Percentiles rank a stretch among this genome's conserved stretches.
These are phyloP conservation scores for Fraxinus anomala DNA, from an alignment of 257 asterid genomes.

Conservation along the genomic window DNA sequence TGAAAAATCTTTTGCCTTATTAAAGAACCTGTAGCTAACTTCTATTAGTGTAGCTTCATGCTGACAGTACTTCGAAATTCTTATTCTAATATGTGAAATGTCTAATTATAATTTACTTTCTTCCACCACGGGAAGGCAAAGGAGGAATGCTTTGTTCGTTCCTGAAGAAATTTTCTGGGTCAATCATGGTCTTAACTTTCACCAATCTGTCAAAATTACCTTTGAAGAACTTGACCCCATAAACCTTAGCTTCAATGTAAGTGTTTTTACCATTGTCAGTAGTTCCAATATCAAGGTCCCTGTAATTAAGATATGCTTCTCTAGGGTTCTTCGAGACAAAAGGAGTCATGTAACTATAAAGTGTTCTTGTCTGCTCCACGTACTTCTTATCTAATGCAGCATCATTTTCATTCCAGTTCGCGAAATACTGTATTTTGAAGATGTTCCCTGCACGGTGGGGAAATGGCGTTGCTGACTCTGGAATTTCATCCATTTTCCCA, in stretches of 20 bases:
- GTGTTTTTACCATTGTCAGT: conserved; percentile 22
- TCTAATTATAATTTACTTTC: neutral
- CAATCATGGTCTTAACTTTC: conserved; percentile 35
- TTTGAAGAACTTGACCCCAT: conserved; percentile 43
- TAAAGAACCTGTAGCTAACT: no score
- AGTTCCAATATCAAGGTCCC: conserved; percentile 47
- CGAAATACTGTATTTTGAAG: conserved; percentile 43
- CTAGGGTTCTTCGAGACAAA: conserved; percentile 46
- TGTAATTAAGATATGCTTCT: conserved; percentile 42
- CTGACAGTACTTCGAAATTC: neutral
- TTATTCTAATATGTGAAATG: neutral
- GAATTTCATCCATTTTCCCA: conserved; percentile 37
- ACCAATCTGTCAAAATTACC: conserved; percentile 46
- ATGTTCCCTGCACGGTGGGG: conserved; percentile 46
- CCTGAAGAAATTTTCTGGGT: conserved; percentile 45
- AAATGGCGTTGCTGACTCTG: conserved; percentile 31
- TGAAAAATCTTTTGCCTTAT: neutral
- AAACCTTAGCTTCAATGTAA: conserved; percentile 33
- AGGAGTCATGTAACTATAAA: conserved; percentile 39
- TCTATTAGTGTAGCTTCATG: neutral
- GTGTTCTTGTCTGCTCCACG: conserved; percentile 18
- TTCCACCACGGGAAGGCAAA: neutral
- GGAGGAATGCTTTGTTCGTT: conserved; percentile 47
- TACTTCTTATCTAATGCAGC: conserved; percentile 28
- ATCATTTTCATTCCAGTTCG: conserved; percentile 35